Evolutionary conservation across 2,329 filamentous ascomycete species (phyloP).

Genomic region (Fusarium hostae): DNA sequence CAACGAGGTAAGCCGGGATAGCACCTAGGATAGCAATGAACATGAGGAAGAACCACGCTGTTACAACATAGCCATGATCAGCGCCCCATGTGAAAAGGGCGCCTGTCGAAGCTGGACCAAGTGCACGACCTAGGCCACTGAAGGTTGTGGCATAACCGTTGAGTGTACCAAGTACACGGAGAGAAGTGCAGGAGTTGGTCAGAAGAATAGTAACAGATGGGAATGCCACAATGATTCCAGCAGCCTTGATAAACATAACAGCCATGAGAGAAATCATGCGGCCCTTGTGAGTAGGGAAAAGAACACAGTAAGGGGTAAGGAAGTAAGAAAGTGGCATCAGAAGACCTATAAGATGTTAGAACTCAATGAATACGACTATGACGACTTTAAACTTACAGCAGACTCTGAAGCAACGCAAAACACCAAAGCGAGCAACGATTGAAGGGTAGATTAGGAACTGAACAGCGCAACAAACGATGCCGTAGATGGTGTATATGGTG

Average conservation of each 20-base stretch:
- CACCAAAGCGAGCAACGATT: slow-evolving; percentile 77
- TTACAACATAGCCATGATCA: slow-evolving; percentile 77
- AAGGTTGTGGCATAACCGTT: slow-evolving; percentile 91
- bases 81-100: slow-evolving; percentile 80
- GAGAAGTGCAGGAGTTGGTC: slow-evolving; percentile 83
- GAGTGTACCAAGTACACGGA: slow-evolving; percentile 82
- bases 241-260: slow-evolving; percentile 79
- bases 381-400: slow-evolving; percentile 56
- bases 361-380: accelerated
- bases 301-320: slow-evolving; percentile 81
- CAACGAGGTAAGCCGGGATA: slow-evolving; percentile 78
- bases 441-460: slow-evolving; percentile 89
- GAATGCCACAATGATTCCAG: slow-evolving; percentile 84
- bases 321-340: slow-evolving; percentile 81
- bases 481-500: slow-evolving; percentile 85
- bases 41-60: slow-evolving; percentile 84
- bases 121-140: slow-evolving; percentile 80
- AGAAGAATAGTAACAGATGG: slow-evolving; percentile 90
- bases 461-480: slow-evolving; percentile 79
- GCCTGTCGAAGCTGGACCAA: slow-evolving; percentile 81
- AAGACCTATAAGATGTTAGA: slow-evolving; percentile 57
- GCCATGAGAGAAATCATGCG: slow-evolving; percentile 73
- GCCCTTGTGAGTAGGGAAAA: slow-evolving; percentile 59
- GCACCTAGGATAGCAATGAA: slow-evolving; percentile 71
- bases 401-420: slow-evolving; percentile 77